Conservation (phyloP, 75 land plant genomes). For the Chamaecyparis obtusa region DNA sequence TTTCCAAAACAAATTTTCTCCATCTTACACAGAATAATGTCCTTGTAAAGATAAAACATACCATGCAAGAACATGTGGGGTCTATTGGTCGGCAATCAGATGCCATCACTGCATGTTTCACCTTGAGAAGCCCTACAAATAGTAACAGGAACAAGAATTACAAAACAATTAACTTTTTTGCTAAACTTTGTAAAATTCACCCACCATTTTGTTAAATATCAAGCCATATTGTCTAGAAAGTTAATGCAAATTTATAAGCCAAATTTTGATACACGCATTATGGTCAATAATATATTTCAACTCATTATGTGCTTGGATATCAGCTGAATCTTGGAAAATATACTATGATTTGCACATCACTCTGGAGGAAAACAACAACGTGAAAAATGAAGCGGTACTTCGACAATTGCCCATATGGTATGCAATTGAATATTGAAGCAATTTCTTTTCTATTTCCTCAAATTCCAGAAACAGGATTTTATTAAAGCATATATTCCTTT, state of each 20-base stretch:
- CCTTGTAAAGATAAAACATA: slow-evolving; percentile 22
- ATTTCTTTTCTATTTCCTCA: neutral
- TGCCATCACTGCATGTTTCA: slow-evolving; percentile 92
- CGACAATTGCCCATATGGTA: neutral
- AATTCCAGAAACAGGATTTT: neutral
- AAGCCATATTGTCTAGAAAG: neutral
- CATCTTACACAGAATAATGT: neutral
- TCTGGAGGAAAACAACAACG: neutral
- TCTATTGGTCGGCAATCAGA: slow-evolving; percentile 84
- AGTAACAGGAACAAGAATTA: neutral
- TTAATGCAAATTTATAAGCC: neutral
- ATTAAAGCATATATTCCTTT: neutral
- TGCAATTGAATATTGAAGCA: neutral
- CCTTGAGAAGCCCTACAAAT: slow-evolving; percentile 74
- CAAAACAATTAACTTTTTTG: neutral
- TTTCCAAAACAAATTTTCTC: neutral
- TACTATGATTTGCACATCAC: neutral
- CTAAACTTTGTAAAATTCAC: neutral
- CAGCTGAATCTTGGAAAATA: neutral
- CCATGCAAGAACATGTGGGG: slow-evolving; percentile 96
- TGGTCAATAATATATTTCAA: neutral
- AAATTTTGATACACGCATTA: neutral
- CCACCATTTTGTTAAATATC: neutral
- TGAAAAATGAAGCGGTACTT: neutral
- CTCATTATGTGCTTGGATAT: neutral